These are phyloP conservation scores for Cenchrus americanus DNA, from an alignment of 176 grass and related monocot genomes.

Conservation along the genomic window DNA sequence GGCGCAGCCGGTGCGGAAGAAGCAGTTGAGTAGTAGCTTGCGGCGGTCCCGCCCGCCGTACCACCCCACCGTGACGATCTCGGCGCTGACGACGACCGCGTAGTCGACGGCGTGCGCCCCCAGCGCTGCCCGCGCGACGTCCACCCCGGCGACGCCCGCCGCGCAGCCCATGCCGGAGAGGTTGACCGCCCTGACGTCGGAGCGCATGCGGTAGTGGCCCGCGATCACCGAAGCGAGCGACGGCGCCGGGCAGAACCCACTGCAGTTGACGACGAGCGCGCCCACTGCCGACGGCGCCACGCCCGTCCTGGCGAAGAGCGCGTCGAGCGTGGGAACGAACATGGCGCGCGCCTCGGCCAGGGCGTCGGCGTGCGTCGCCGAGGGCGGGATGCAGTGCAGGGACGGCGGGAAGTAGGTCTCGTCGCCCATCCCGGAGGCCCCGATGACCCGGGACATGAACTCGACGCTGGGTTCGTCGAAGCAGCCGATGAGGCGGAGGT, in stretches of 20 bases:
- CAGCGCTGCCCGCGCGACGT: slow-evolving; percentile 50
- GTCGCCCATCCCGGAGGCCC: slow-evolving; percentile 61
- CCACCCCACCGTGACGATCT: slow-evolving; percentile 77
- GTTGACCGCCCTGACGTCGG: slow-evolving; percentile 59
- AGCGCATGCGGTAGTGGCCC: slow-evolving; percentile 52
- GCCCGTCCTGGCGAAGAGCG: slow-evolving; percentile 56
- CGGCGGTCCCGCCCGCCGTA: slow-evolving; percentile 61
- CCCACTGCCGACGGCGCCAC: slow-evolving; percentile 55
- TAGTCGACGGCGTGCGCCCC: slow-evolving; percentile 21
- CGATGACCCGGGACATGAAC: slow-evolving; percentile 65
- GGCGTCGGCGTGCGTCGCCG: slow-evolving; percentile 46
- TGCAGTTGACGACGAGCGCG: slow-evolving; percentile 71
- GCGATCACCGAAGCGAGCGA: slow-evolving; percentile 67
- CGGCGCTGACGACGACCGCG: slow-evolving; percentile 74
- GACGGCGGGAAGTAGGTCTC: slow-evolving; percentile 70
- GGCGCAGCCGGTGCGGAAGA: slow-evolving; percentile 79
- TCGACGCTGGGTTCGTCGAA: slow-evolving; percentile 67
- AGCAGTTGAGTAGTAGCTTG: slow-evolving; percentile 84
- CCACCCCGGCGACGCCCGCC: slow-evolving; percentile 57
- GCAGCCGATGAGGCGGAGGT: slow-evolving; percentile 60
- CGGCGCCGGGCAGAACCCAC: slow-evolving; percentile 55
- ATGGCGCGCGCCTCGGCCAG: slow-evolving; percentile 53
- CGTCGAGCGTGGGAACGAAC: slow-evolving; percentile 58
- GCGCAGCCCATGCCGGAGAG: slow-evolving; percentile 89
- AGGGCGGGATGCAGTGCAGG: slow-evolving; percentile 59